Percentiles rank a stretch among this genome's conserved stretches.
phyloP scores from a whole-genome alignment of 106 monocot genomes.

The Chionographis japonica region DNA sequence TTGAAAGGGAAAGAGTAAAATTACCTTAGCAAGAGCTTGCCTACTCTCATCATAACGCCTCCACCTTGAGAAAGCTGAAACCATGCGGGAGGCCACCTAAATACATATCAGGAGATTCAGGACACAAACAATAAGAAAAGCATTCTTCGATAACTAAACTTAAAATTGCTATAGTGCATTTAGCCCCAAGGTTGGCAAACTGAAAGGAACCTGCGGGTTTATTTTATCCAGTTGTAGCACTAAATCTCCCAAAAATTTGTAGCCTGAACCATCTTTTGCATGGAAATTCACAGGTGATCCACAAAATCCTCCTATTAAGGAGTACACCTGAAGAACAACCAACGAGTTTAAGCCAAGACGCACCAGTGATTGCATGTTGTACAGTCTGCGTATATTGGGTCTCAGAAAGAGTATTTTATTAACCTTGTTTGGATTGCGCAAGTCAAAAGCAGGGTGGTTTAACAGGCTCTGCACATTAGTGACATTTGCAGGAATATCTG shows the following conservation, averaged over 20 bases:
- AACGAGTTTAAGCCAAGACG: neutral
- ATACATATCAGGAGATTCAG: neutral
- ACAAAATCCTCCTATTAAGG: conserved; percentile 92
- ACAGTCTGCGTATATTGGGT: too few species aligned
- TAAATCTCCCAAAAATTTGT: conserved; percentile 91
- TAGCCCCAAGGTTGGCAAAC: neutral
- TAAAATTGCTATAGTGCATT: neutral
- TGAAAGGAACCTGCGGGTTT: conserved; percentile 76
- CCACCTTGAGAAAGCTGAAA: conserved; percentile 95
- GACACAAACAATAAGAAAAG: neutral
- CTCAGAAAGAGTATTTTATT: neutral
- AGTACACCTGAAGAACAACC: conserved; percentile 57
- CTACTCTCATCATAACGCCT: conserved; percentile 77
- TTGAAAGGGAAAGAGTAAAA: neutral
- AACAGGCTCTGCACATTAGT: conserved; percentile 78
- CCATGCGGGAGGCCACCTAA: conserved; percentile 96
- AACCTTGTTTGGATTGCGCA: conserved; percentile 97
- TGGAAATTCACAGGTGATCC: conserved; percentile 92
- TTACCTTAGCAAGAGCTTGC: conserved; percentile 88
- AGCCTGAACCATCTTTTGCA: conserved; percentile 97
- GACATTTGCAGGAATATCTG: conserved; percentile 90
- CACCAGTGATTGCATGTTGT: too few species aligned
- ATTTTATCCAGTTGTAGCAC: conserved; percentile 89
- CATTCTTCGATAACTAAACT: neutral
- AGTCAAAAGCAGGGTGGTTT: conserved; percentile 90